Conservation (phyloP, 2,329 filamentous ascomycete genomes). For the Colletotrichum viniferum region DNA sequence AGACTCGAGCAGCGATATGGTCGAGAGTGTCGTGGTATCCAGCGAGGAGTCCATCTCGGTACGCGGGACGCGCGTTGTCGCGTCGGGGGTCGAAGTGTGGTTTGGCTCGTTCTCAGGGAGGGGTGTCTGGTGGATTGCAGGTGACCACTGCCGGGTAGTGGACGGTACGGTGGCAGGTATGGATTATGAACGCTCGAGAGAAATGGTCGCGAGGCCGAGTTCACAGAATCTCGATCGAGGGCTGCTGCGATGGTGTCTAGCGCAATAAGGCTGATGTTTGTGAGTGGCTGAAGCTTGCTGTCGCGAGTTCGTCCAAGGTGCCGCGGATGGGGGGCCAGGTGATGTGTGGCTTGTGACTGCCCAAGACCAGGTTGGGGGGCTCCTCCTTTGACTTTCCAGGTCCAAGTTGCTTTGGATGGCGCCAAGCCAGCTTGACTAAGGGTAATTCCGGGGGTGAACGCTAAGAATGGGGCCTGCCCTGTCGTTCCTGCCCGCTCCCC, state of each 20-base stretch:
- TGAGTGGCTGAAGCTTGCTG: neutral
- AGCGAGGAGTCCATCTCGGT: slow-evolving; percentile 39
- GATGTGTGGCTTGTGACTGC: slow-evolving; percentile 12
- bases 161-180: neutral
- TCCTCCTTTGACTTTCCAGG: neutral
- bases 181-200: neutral
- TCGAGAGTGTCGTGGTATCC: slow-evolving; percentile 58
- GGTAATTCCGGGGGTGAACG: neutral
- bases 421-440: slow-evolving; percentile 6
- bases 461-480: neutral
- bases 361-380: neutral
- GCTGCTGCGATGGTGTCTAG: neutral
- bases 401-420: neutral
- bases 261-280: neutral
- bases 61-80: neutral
- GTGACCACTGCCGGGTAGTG: neutral
- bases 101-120: neutral
- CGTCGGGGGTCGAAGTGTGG: neutral
- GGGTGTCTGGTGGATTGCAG: neutral
- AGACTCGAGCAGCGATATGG: slow-evolving; percentile 60
- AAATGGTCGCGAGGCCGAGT: neutral
- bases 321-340: neutral
- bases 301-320: neutral
- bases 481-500: neutral
- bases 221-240: neutral